Evolutionary conservation across 352 stramenopile species (phyloP).

Genomic region (Elongisporangium undulatum): DNA sequence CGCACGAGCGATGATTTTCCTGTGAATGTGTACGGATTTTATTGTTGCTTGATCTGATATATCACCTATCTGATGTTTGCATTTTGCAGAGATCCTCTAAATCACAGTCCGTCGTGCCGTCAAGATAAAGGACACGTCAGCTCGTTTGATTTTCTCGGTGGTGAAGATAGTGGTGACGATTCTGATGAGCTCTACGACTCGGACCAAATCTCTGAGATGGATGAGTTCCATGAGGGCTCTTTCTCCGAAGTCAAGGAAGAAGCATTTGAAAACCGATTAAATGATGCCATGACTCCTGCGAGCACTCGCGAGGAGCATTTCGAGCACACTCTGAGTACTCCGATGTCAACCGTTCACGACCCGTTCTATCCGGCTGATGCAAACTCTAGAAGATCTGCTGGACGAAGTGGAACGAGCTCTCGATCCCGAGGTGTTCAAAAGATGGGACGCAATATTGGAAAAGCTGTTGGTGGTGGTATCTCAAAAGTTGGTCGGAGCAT

Average conservation of each 20-base stretch:
- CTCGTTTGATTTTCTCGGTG: slow-evolving; percentile 82
- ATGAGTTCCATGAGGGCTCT: slow-evolving; percentile 37
- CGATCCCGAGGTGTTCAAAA: slow-evolving; percentile 59
- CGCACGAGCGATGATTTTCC: slow-evolving; percentile 40
- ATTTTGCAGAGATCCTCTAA: slow-evolving; percentile 52
- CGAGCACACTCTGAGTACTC: background rate
- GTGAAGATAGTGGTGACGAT: slow-evolving; percentile 78
- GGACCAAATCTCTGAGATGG: slow-evolving; percentile 67
- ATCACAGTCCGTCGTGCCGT: slow-evolving; percentile 66
- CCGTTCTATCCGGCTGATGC: slow-evolving; percentile 17
- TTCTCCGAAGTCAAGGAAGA: slow-evolving; percentile 30
- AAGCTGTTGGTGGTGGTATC: slow-evolving; percentile 72
- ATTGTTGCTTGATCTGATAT: background rate
- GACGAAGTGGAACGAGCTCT: slow-evolving; percentile 15
- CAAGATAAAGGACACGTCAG: slow-evolving; percentile 38
- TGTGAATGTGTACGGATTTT: slow-evolving; percentile 23
- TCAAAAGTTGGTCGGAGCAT: slow-evolving; percentile 78
- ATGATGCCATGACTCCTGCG: background rate
- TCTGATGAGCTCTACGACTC: slow-evolving; percentile 76
- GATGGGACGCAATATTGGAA: slow-evolving; percentile 74
- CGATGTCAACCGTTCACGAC: slow-evolving; percentile 7
- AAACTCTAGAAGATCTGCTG: background rate
- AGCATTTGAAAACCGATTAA: background rate
- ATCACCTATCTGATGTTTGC: background rate
- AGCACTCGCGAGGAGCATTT: slow-evolving; percentile 5